phyloP scores from a whole-genome alignment of 495 filamentous ascomycete species.

The Podospora bellae-mahoneyi region DNA sequence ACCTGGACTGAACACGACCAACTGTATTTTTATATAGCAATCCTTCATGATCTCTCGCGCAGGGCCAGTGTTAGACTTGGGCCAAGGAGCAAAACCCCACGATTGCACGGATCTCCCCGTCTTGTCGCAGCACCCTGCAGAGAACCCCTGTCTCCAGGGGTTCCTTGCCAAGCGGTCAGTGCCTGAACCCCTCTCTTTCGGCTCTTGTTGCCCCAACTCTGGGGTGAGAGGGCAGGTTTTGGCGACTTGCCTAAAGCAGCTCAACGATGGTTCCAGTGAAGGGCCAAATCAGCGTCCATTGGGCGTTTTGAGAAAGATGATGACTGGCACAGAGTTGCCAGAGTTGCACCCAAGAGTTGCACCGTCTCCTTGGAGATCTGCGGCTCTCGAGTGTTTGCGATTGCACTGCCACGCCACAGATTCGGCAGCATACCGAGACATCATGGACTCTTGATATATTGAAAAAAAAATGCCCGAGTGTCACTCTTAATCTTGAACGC shows the following conservation, averaged over 20 bases:
- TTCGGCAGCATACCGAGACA: conserved; percentile 8
- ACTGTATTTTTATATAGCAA: background rate
- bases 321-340: background rate
- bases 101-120: conserved; percentile 11
- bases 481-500: background rate
- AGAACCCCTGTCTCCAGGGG: background rate
- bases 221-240: background rate
- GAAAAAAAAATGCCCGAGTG: conserved; percentile 15
- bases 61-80: background rate
- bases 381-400: conserved; percentile 6
- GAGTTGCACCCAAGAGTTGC: background rate
- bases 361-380: conserved; percentile 2
- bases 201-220: conserved; percentile 4
- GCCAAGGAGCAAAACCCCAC: conserved; percentile 9
- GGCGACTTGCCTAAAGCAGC: background rate
- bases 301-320: background rate
- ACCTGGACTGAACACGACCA: background rate
- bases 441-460: background rate
- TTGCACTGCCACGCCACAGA: conserved; percentile 11
- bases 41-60: background rate
- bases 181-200: background rate
- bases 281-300: background rate
- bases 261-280: background rate
- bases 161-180: background rate
- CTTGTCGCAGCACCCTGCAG: background rate